Conservation (phyloP, 345 rosid genomes). For the Populus simonii region DNA sequence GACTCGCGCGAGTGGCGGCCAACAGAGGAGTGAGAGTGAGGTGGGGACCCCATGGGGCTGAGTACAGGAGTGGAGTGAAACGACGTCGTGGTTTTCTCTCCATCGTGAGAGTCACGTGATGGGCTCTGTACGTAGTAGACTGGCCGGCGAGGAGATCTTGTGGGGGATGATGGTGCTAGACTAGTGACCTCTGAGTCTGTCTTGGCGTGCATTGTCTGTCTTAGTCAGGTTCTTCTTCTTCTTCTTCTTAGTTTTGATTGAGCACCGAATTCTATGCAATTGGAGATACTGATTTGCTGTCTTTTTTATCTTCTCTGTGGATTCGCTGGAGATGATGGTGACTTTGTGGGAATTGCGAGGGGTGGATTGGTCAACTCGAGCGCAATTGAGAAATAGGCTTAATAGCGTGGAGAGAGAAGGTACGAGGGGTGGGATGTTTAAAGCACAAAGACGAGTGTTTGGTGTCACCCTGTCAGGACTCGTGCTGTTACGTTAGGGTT, state of each 20-base stretch:
- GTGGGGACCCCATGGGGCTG: conserved; percentile 88
- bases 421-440: conserved; percentile 16
- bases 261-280: not conserved
- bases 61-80: conserved; percentile 90
- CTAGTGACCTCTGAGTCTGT: conserved; percentile 99
- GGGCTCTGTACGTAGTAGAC: conserved; percentile 96
- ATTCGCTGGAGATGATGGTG: conserved; percentile 4
- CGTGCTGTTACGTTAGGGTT: not conserved
- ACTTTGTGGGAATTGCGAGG: not conserved
- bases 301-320: not conserved
- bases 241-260: not conserved
- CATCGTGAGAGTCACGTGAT: conserved; percentile 93
- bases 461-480: not conserved
- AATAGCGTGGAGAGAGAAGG: not conserved
- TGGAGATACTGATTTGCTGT: not conserved
- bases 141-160: conserved; percentile 85
- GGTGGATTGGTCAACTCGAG: not conserved
- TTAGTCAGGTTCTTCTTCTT: not conserved
- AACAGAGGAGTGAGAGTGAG: conserved; percentile 89
- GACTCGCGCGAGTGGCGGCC: conserved; percentile 90
- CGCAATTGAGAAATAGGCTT: not conserved
- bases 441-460: not conserved
- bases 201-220: conserved; percentile 73
- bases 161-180: conserved; percentile 78
- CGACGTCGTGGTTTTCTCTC: conserved; percentile 94